Conservation (phyloP, 176 grass and related monocot species). For the Triticum aestivum region IWGSC_CS_RefSeq_v2.1 NC_057808.1:356289345-356289844, state of each 20-base stretch:
- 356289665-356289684: neutral
- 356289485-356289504: neutral
- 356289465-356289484: constrained; percentile 23
- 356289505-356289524: neutral
- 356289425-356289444: neutral
- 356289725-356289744: neutral
- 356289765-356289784: neutral
- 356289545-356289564: neutral
- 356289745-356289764: too few relatives aligned
- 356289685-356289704: neutral
- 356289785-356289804: neutral
- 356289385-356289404: too few relatives aligned
- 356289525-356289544: neutral
- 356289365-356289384: too few relatives aligned
- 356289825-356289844: neutral
- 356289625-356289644: neutral
- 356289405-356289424: neutral
- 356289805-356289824: neutral
- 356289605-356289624: neutral
- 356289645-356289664: neutral
- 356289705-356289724: constrained; percentile 3
- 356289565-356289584: too few relatives aligned
- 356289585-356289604: neutral
- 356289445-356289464: neutral
- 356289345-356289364: too few relatives aligned